Conservation (phyloP, 805 yeast species). For the Millerozyma acaciae region DNA sequence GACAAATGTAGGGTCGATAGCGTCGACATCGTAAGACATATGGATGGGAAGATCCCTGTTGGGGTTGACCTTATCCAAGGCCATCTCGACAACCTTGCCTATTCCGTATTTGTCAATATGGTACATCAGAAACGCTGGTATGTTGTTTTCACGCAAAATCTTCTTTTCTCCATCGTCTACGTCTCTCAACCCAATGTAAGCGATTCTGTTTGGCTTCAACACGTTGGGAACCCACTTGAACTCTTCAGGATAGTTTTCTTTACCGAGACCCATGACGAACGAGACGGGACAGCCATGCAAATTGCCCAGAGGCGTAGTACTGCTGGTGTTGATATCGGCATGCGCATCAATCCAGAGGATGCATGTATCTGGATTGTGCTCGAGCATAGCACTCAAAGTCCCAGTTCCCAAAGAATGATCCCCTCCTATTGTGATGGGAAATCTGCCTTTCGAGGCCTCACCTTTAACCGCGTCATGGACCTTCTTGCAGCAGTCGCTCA, state of each 20-base stretch:
- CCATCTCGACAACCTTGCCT: constrained; percentile 88
- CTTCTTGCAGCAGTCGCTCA: constrained; percentile 63
- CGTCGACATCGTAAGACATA: constrained; percentile 93
- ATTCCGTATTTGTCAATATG: constrained; percentile 94
- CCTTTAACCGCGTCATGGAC: constrained; percentile 58
- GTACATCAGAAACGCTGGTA: constrained; percentile 90
- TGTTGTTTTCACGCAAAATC: constrained; percentile 64
- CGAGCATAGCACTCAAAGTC: constrained; percentile 80
- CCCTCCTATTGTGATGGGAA: constrained; percentile 90
- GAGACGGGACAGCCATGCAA: constrained; percentile 96
- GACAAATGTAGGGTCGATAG: constrained; percentile 88
- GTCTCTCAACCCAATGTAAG: constrained; percentile 92
- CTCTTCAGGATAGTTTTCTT: constrained; percentile 63
- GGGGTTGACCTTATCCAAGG: constrained; percentile 74
- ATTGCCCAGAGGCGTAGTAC: constrained; percentile 81
- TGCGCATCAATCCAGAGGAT: constrained; percentile 97
- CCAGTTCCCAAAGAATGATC: constrained; percentile 97
- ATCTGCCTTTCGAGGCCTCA: constrained; percentile 42
- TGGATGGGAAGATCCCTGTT: constrained; percentile 69
- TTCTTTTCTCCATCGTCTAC: constrained; percentile 83
- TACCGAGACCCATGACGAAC: constrained; percentile 79
- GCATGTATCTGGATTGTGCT: constrained; percentile 80
- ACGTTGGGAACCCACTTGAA: constrained; percentile 76
- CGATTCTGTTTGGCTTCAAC: constrained; percentile 66
- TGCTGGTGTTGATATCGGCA: constrained; percentile 91